Base-by-base conservation (phyloP, 768 basidiomycete genomes). In the Pluteus cervinus region DNA sequence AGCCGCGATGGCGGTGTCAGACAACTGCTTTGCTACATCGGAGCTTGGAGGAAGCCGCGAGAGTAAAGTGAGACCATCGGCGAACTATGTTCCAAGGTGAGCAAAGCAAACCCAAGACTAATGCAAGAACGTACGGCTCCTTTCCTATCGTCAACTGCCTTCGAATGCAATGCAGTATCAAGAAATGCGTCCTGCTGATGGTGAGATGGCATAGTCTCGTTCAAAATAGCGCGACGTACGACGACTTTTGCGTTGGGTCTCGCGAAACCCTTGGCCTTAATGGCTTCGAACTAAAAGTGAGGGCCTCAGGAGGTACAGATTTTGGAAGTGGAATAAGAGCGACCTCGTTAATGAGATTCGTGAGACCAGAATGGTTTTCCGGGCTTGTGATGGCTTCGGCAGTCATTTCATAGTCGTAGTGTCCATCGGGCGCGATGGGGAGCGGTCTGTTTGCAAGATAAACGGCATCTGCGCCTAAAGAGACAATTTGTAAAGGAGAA, bases 71-170 rank as follows among this genome's bases (percentile, higher is more conserved):
- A 64, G 50, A 17, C 50, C 55, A 14, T 39, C 40, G 1, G 50
- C 45, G 33, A 64, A 62, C 61, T 62, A 24, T 1, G 37, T 10
- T 18, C 21, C 15, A 17, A 4, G n/a, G 15, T 24, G n/a, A 34
- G 29, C 11, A 21, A 37, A 3, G 35, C 20, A 18, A 14, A 1
- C 9, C 14, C 24, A 24, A 33, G 17, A 37, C 12, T 16, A 31
- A 35, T 17, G 33, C 4, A 33, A 20, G 21, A 17, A 40, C 54
- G 37, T 22, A 61, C 60, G 11, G 50, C 55, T 33, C 51, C 52
- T 31, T 63, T 58, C 14, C 71, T 60, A 44, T 73, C 71, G 42
- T 73, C 63, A n/a, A 69, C 50, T 7, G 64, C 61, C 15, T 57
- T 49, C 12, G 63, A 61, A 34, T 64, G 47, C 9, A 44, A 36